Percentiles rank a stretch among this genome's conserved stretches.
These are phyloP conservation scores for Candida golubevii DNA, from an alignment of 805 yeast species.

Conservation along the genomic window DNA sequence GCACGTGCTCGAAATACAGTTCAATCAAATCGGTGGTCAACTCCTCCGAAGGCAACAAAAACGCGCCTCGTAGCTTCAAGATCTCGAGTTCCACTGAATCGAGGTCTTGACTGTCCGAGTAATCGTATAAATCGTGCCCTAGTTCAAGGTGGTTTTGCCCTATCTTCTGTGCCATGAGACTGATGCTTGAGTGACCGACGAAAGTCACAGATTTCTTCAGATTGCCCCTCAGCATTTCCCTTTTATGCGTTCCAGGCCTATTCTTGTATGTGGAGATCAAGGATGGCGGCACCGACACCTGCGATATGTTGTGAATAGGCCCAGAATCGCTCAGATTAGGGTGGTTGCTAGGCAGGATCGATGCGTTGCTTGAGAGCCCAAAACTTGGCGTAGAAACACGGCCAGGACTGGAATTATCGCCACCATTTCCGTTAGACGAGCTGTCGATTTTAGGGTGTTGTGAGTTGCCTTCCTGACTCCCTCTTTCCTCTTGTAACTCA, in stretches of 20 bases:
- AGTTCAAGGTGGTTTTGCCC: slow-evolving; percentile 47
- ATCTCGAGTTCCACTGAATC: slow-evolving; percentile 65
- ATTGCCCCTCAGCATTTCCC: slow-evolving; percentile 22
- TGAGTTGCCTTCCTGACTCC: background rate
- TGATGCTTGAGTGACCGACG: slow-evolving; percentile 51
- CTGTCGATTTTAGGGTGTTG: background rate
- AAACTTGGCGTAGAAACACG: background rate
- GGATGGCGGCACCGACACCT: slow-evolving; percentile 41
- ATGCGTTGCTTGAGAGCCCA: background rate
- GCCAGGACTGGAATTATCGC: background rate
- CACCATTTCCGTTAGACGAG: background rate
- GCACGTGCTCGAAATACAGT: slow-evolving; percentile 58
- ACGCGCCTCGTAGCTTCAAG: slow-evolving; percentile 64
- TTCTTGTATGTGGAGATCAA: slow-evolving; percentile 38
- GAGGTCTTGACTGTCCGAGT: slow-evolving; percentile 25
- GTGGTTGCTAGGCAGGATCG: background rate
- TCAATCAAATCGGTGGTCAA: slow-evolving; percentile 58
- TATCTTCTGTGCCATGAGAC: slow-evolving; percentile 42
- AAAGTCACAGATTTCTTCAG: slow-evolving; percentile 38
- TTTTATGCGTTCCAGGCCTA: slow-evolving; percentile 36
- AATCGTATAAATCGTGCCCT: slow-evolving; percentile 37
- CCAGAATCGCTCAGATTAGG: slow-evolving; percentile 16
- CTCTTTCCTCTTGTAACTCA: background rate
- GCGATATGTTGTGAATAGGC: slow-evolving; percentile 40
- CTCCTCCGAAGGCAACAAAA: slow-evolving; percentile 57